A percentile compares a stretch with the other conserved stretches of the same genome.
phyloP scores from a whole-genome alignment of 2,329 filamentous ascomycete genomes.

The Exophiala dermatitidis region DNA sequence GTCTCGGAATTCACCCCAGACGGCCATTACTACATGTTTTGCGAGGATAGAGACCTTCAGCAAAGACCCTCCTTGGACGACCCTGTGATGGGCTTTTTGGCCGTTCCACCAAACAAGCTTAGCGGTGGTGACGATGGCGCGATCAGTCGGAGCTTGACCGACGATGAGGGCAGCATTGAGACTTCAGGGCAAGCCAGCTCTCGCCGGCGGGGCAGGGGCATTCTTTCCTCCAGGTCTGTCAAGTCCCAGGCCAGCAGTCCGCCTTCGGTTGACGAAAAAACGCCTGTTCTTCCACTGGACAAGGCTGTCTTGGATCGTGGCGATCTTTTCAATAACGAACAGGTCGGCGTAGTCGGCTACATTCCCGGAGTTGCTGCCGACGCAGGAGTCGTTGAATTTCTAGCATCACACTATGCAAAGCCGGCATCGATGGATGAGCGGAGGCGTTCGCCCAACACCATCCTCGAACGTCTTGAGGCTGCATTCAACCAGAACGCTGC shows the following conservation, averaged over 20 bases:
- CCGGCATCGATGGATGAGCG: conserved; percentile 31
- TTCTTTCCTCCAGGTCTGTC: conserved; percentile 41
- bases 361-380: conserved; percentile 43
- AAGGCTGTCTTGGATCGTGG: conserved; percentile 38
- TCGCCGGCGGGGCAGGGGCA: conserved; percentile 42
- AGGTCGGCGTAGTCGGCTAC: conserved; percentile 45
- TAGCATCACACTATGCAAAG: conserved; percentile 39
- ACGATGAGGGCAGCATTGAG: conserved; percentile 53
- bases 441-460: conserved; percentile 25
- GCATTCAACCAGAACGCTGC: conserved; percentile 49
- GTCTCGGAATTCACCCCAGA: conserved; percentile 51
- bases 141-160: conserved; percentile 43
- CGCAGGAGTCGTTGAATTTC: conserved; percentile 36
- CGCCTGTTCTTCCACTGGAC: conserved; percentile 46
- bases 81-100: conserved; percentile 35
- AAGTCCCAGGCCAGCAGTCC: conserved; percentile 51
- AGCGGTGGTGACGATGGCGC: conserved; percentile 43
- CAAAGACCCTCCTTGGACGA: conserved; percentile 39
- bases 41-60: conserved; percentile 45
- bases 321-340: conserved; percentile 30
- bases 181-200: conserved; percentile 45
- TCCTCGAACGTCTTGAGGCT: conserved; percentile 33
- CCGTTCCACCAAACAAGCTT: conserved; percentile 36
- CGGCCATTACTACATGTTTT: conserved; percentile 50
- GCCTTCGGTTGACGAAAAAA: conserved; percentile 41